Base-by-base conservation (phyloP, 2,329 filamentous ascomycete genomes). In the Phyllosticta capitalensis region DNA sequence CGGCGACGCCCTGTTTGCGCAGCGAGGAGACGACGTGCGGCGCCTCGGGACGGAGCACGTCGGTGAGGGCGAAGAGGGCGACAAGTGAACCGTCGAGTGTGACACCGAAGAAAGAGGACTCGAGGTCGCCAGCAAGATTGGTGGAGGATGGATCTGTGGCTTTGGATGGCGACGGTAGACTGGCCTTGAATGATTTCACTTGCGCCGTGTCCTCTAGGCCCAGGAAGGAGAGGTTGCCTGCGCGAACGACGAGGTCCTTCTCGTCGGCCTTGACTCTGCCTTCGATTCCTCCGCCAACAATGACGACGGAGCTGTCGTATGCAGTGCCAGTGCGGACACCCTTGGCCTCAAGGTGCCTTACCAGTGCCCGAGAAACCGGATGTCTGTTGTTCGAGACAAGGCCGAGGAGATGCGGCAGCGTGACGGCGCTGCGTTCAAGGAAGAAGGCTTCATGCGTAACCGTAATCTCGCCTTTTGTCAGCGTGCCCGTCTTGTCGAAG, bases 401-500 rank as follows among this genome's bases (percentile, higher is more conserved):
- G 6, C 72, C 74, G 2, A 76, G 65, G 22, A 76, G 58, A 45
- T 69, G 61, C 6, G 61, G 55, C 22, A 65, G 68, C 14, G 48
- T 59, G 21, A 21, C 19, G 14, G 24, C 17, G 38, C 33, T 50
- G 9, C 51, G 56, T 61, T 20, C 24, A 28, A 1, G 58, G 54
- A 24, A 64, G 61, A 59, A 30, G 61, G 24, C 7, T 20, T 9
- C 54, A 33, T n/a, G 69, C 52, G 55, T 70, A 68, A 79, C 77
- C 0, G 66, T 61, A 2, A 81, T 69, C 19, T 78, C 76, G 0
- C 84, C 86, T 24, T 76, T 68, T 0, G 88, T 92, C 9, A 92
- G 69, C 0, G 88, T 92, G 0, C 89, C 88, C 0, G 89, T 92
- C 72, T 92, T 92, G 75, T 92, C 88, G 64, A 92, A 88, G 0